Conservation (phyloP, 2,329 filamentous ascomycete species). For the Malbranchea zuffiana region DNA sequence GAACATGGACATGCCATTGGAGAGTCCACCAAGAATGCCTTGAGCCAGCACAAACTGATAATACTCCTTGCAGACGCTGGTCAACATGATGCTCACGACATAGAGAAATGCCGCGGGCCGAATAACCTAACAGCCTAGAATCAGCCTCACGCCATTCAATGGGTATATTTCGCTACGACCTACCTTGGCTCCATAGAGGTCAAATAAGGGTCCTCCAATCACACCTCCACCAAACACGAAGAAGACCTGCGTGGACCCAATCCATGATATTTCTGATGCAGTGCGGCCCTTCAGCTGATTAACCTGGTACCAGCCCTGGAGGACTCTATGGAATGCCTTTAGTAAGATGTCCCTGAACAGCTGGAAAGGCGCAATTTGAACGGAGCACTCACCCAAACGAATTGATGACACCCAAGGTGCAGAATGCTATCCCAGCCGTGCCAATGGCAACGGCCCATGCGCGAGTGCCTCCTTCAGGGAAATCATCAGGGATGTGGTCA, state of each 20-base stretch:
- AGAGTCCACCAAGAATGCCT: constrained; percentile 8
- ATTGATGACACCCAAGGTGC: constrained; percentile 8
- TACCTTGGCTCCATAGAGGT: constrained; percentile 18
- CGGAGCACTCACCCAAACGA: constrained; percentile 9
- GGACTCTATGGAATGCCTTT: not conserved
- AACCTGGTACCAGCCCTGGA: constrained; percentile 1
- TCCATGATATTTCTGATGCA: constrained; percentile 42
- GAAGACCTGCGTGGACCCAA: constrained; percentile 42
- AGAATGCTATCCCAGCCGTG: constrained; percentile 7
- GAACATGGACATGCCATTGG: constrained; percentile 48
- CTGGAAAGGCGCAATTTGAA: constrained; percentile 1
- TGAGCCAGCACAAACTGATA: constrained; percentile 41
- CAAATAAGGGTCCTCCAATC: constrained; percentile 19
- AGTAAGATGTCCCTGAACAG: constrained; percentile 1
- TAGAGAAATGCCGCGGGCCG: constrained; percentile 19
- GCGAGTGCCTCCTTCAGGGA: constrained; percentile 8
- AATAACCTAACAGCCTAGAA: constrained; percentile 12
- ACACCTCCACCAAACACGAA: constrained; percentile 32
- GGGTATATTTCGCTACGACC: not conserved
- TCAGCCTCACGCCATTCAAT: constrained; percentile 1
- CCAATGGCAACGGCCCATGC: constrained; percentile 10
- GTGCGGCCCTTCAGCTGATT: constrained; percentile 19
- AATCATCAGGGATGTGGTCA: constrained; percentile 4
- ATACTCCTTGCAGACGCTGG: constrained; percentile 44
- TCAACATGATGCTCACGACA: constrained; percentile 55